Base-by-base conservation (phyloP, 2,329 filamentous ascomycete genomes). In the Exophiala phaeomuriformis region DNA sequence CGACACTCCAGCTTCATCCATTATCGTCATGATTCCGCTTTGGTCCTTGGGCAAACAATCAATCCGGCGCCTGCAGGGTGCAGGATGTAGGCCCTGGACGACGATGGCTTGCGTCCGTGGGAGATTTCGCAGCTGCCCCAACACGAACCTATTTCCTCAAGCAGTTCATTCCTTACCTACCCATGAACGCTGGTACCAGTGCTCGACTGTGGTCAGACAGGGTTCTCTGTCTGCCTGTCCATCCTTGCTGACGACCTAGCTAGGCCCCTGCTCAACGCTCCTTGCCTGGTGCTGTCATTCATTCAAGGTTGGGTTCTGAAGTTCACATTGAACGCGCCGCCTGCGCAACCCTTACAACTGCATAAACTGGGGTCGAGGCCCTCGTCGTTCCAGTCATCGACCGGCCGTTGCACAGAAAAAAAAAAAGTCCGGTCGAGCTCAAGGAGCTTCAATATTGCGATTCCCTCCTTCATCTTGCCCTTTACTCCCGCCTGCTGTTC, bases 1-100 rank as follows among this genome's bases (percentile, higher is more conserved):
- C 43, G 30, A 44, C 41, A 35, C 37, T 9, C 35, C 43, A 42
- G 43, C 36, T 42, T 54, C 47, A 28, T 51, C 51, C 40, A 46
- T 48, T 37, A 32, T 12, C 49, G 46, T 51, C 48, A 51, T 47
- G 39, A 41, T 41, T 41, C 39, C 39, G 39, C 7, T 41, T 41
- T 9, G 27, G 39, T 41, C 4, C 28, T 28, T 5, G 10, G 12
- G 39, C 49, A 39, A 19, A 41, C 28, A 12, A 12, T 39, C 36
- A 39, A 8, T 12, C 6, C 36, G 10, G 36, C 36, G 41, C 7
- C 41, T 44, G 35, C n/a, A 44, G 19, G 41, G 12, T 44, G 42
- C 29, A 4, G n/a, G 5, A 6, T 10, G 6, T 35, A 35, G 12
- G 10, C 12, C 39, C 39, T 27, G n/a, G 39, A 27, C 39, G 6